Evolutionary conservation across 176 grass and related monocot genomes (phyloP).

Genomic region (Oryza officinalis): DNA sequence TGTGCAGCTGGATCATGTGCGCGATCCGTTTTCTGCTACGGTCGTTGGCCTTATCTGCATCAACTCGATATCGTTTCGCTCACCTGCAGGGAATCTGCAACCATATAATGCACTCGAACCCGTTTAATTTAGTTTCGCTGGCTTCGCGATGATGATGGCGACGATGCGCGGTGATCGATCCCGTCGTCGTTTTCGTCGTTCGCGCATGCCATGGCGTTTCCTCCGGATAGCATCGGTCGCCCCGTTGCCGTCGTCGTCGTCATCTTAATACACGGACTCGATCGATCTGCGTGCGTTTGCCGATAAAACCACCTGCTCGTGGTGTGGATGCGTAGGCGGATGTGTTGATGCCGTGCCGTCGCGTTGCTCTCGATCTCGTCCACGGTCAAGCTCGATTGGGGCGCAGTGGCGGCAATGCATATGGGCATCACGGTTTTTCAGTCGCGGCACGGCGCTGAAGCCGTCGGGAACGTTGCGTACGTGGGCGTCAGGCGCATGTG

Average conservation of each 20-base stretch:
- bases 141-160: not conserved
- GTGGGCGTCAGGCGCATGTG: not conserved
- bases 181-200: constrained; percentile 41
- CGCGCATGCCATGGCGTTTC: constrained; percentile 20
- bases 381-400: not conserved
- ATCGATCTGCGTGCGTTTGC: not conserved
- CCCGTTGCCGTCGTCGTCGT: not conserved
- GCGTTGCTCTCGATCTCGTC: not conserved
- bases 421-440: not conserved
- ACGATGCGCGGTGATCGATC: not conserved
- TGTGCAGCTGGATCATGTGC: not conserved
- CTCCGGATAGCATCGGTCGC: not conserved
- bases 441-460: not conserved
- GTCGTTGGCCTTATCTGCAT: constrained; percentile 13
- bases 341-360: not conserved
- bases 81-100: constrained; percentile 10
- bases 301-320: not conserved
- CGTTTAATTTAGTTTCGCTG: not conserved
- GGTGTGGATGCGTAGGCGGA: not conserved
- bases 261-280: not conserved
- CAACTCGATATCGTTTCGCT: not conserved
- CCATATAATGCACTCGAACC: not conserved
- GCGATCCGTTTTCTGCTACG: not conserved
- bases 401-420: not conserved
- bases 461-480: not conserved